Conservation (phyloP, 2,329 filamentous ascomycete species). For the Hymenoscyphus albidus region DNA sequence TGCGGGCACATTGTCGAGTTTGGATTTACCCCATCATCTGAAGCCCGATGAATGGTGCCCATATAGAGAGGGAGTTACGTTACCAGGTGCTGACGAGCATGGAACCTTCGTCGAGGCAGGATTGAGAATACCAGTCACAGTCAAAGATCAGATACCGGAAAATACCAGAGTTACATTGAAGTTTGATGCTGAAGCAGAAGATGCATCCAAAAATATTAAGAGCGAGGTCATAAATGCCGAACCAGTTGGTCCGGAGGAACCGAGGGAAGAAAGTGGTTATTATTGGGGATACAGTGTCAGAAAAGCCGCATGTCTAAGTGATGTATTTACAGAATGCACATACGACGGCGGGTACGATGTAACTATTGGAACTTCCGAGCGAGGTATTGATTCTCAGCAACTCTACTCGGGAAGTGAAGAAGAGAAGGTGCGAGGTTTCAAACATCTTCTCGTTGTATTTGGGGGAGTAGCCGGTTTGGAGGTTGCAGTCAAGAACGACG, state of each 20-base stretch:
- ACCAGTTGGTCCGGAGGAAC: constrained; percentile 63
- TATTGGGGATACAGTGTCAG: constrained; percentile 83
- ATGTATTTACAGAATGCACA: constrained; percentile 72
- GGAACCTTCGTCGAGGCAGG: constrained; percentile 57
- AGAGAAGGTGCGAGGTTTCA: constrained; percentile 44
- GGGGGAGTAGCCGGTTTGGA: constrained; percentile 79
- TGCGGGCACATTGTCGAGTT: constrained; percentile 68
- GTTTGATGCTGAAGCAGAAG: constrained; percentile 47
- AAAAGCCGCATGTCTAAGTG: constrained; percentile 60
- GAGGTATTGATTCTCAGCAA: constrained; percentile 46
- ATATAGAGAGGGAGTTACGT: constrained; percentile 73
- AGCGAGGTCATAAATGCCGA: constrained; percentile 41
- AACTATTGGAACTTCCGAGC: constrained; percentile 79
- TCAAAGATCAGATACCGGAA: constrained; percentile 52
- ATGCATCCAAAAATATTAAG: constrained; percentile 33
- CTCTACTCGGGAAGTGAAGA: constrained; percentile 30
- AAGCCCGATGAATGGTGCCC: constrained; percentile 71
- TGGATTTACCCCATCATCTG: constrained; percentile 84
- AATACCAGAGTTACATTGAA: constrained; percentile 72
- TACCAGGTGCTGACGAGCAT: constrained; percentile 42
- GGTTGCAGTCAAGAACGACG: constrained; percentile 63
- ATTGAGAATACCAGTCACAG: constrained; percentile 47
- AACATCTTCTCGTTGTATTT: constrained; percentile 74
- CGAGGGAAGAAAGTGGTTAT: constrained; percentile 72
- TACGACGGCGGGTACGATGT: constrained; percentile 78